phyloP scores from a whole-genome alignment of 176 grass and related monocot genomes.

The Ensete ventricosum region DNA sequence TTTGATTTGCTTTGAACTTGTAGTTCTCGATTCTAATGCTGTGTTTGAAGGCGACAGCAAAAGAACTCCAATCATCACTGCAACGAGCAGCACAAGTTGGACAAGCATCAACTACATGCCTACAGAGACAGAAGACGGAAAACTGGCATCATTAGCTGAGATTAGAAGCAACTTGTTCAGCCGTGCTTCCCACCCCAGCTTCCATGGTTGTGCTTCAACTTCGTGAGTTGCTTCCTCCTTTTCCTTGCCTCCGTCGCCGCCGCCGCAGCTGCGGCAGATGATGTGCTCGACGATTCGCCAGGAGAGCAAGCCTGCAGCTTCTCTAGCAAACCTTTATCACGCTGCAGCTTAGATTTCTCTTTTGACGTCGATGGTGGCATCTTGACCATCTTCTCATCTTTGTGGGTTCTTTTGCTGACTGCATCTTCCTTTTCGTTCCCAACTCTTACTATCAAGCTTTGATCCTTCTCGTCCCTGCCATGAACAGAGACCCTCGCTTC shows the following conservation, averaged over 20 bases:
- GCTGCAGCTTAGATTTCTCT: not conserved
- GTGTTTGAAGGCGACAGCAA: too few relatives aligned
- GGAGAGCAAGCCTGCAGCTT: not conserved
- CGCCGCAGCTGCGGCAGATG: constrained; percentile 29
- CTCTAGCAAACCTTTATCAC: not conserved
- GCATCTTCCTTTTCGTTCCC: too few relatives aligned
- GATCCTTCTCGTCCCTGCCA: not conserved
- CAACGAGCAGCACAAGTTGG: too few relatives aligned
- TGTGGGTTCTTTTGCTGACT: not conserved
- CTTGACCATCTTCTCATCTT: not conserved
- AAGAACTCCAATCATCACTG: too few relatives aligned
- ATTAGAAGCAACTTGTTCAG: too few relatives aligned
- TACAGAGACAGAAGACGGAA: too few relatives aligned
- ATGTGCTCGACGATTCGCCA: constrained; percentile 1
- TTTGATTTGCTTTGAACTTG: too few relatives aligned
- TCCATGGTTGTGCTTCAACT: constrained; percentile 48
- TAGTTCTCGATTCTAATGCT: too few relatives aligned
- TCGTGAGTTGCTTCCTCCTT: constrained; percentile 54
- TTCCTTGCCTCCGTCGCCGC: constrained; percentile 54
- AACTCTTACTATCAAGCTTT: too few relatives aligned
- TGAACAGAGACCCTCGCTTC: not conserved
- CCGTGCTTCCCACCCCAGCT: not conserved
- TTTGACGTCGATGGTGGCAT: not conserved
- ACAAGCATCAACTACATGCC: too few relatives aligned
- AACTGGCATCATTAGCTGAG: too few relatives aligned